Base-by-base conservation (phyloP, 495 filamentous ascomycete genomes). In the Podospora bellae-mahoneyi region DNA sequence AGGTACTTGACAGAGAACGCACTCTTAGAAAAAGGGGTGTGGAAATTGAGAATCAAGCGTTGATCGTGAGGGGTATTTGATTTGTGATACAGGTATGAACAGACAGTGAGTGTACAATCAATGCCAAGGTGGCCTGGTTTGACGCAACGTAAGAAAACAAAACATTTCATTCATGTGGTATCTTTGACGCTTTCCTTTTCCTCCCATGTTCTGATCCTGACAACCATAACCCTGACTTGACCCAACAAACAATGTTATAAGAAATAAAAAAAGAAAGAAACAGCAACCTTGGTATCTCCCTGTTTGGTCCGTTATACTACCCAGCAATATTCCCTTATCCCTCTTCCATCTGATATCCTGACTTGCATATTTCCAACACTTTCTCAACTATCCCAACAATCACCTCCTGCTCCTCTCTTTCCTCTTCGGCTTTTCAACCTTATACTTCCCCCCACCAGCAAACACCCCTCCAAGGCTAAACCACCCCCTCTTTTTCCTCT, bases 221-320 rank as follows among this genome's bases (percentile, higher is more conserved):
- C 39, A 48, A n/a, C 28, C 23, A 32, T 1, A 61, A 61, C 0
- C 20, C 28, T 23, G 1, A 1, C 23, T 7, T 32, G 23, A 61
- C 59, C 23, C 19, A 61, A 26, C 16, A 61, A 32, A 23, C 23
- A 23, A 23, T 23, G 23, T 23, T 23, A 23, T 1, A 1, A 23
- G 23, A 23, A 23, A 28, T 26, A 28, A 32, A 61, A 32, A 61
- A n/a, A 30, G 26, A 61, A 39, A 53, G 53, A 58, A 32, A 16
- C 63, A 54, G n/a, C 63, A 54, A 53, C 26, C n/a, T 19, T 62
- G 28, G 19, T 60, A 59, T 65, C 53, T 60, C 64, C 54, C 3
- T 59, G 54, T 26, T 2, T 5, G 9, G 20, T 58, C 55, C 55
- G 19, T 56, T n/a, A 58, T 20, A 20, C n/a, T 58, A 58, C 23